Evolutionary conservation across 2,329 filamentous ascomycete genomes (phyloP).

Genomic region (Gnomoniopsis sp.): DNA sequence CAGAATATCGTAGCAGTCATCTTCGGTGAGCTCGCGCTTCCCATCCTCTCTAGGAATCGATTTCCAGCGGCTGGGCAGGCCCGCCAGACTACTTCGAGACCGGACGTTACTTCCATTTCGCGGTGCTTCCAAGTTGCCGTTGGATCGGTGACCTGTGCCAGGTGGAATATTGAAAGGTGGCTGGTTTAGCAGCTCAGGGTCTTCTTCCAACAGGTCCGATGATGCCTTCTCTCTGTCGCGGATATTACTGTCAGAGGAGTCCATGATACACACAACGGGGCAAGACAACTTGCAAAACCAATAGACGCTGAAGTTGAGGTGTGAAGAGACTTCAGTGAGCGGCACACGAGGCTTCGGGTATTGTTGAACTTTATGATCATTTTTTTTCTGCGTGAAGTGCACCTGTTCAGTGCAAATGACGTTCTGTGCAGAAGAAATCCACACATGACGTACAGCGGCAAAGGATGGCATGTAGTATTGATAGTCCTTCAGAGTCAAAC

Average conservation of each 20-base stretch:
- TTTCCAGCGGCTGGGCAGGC: neutral
- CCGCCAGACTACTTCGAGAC: neutral
- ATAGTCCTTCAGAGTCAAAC: neutral
- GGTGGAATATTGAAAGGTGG: neutral
- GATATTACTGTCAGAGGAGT: neutral
- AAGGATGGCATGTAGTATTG: neutral
- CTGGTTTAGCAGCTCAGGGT: neutral
- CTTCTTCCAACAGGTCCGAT: neutral
- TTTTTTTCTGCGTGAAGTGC: neutral
- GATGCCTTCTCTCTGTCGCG: neutral
- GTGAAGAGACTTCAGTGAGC: neutral
- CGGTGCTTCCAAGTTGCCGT: neutral
- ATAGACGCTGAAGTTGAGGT: neutral
- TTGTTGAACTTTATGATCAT: neutral
- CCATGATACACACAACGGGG: neutral
- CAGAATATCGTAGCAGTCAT: slow-evolving; percentile 29
- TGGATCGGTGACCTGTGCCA: neutral
- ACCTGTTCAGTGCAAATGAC: no score
- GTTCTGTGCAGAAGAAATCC: neutral
- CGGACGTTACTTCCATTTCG: neutral
- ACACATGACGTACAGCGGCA: neutral
- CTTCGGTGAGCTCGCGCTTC: neutral
- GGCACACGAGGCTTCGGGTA: no score
- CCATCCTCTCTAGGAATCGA: neutral
- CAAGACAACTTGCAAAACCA: no score